phyloP scores from a whole-genome alignment of 495 filamentous ascomycete species.

The Ascodesmis nigricans region DNA sequence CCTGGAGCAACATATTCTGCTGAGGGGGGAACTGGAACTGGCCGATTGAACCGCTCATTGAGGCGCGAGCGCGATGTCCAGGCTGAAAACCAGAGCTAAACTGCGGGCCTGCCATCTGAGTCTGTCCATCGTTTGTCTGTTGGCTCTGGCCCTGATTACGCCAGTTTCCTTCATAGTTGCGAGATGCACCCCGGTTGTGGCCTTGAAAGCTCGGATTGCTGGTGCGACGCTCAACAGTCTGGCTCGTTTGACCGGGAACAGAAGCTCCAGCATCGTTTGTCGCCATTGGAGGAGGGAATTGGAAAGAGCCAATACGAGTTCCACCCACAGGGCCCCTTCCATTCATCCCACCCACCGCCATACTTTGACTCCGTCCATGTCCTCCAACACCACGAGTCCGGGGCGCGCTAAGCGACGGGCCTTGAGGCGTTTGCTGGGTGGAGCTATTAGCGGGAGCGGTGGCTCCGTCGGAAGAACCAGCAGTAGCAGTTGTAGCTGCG shows the following conservation, averaged over 20 bases:
- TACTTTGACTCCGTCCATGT: conserved; percentile 40
- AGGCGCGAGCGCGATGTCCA: conserved; percentile 65
- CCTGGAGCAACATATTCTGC: conserved; percentile 51
- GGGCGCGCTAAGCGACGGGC: conserved; percentile 11
- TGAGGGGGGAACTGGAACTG: conserved; percentile 82
- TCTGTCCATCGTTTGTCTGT: conserved; percentile 23
- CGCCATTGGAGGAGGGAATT: conserved; percentile 38
- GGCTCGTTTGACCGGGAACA: conserved; percentile 23
- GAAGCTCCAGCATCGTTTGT: conserved; percentile 34
- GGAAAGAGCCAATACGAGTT: conserved; percentile 43
- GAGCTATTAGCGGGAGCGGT: no score
- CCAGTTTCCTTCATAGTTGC: conserved; percentile 98
- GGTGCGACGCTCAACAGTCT: conserved; percentile 27
- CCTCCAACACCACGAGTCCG: conserved; percentile 18
- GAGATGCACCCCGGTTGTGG: conserved; percentile 58
- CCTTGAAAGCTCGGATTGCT: conserved; percentile 25
- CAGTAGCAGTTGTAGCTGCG: conserved; percentile 33
- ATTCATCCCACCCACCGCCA: conserved; percentile 31
- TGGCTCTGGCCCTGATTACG: conserved; percentile 59
- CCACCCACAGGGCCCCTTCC: conserved; percentile 33
- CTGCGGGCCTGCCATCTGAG: conserved; percentile 32
- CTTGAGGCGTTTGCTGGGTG: conserved; percentile 26
- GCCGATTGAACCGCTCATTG: conserved; percentile 62
- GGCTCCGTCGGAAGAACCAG: conserved; percentile 26
- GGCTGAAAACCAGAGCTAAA: conserved; percentile 71